Evolutionary conservation across 2,329 filamentous ascomycete species (phyloP).

Genomic region (Fusarium sp.): DNA sequence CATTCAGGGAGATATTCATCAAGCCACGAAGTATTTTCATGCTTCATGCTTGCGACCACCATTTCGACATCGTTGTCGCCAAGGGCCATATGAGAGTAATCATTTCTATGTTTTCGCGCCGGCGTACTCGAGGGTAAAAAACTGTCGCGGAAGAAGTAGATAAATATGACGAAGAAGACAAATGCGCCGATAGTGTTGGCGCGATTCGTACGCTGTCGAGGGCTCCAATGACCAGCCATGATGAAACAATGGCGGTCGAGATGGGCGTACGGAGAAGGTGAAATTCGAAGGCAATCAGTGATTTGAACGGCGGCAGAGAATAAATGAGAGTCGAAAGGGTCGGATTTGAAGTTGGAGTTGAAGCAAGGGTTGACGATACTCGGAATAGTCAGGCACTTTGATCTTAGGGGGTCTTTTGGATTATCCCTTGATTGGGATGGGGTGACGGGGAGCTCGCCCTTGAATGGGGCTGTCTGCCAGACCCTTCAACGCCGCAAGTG

Average conservation of each 20-base stretch:
- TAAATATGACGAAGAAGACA: constrained; percentile 41
- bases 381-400: constrained; percentile 10
- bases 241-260: constrained; percentile 27
- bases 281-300: not conserved
- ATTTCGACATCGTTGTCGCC: constrained; percentile 51
- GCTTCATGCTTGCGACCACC: constrained; percentile 52
- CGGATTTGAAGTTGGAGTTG: constrained; percentile 11
- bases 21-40: constrained; percentile 56
- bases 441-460: constrained; percentile 35
- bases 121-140: constrained; percentile 36
- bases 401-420: constrained; percentile 32
- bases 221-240: constrained; percentile 46
- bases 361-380: constrained; percentile 38
- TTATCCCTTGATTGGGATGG: constrained; percentile 36
- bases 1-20: constrained; percentile 58
- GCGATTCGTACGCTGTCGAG: constrained; percentile 46
- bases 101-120: constrained; percentile 27
- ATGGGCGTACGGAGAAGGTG: not conserved
- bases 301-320: not conserved
- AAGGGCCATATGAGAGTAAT: constrained; percentile 27
- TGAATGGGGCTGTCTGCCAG: constrained; percentile 10
- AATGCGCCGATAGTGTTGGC: constrained; percentile 44
- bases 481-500: constrained; percentile 38
- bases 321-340: constrained; percentile 19
- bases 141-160: constrained; percentile 45